These are phyloP conservation scores for Exidia glandulosa DNA, from an alignment of 768 basidiomycete species.

Conservation along the genomic window DNA sequence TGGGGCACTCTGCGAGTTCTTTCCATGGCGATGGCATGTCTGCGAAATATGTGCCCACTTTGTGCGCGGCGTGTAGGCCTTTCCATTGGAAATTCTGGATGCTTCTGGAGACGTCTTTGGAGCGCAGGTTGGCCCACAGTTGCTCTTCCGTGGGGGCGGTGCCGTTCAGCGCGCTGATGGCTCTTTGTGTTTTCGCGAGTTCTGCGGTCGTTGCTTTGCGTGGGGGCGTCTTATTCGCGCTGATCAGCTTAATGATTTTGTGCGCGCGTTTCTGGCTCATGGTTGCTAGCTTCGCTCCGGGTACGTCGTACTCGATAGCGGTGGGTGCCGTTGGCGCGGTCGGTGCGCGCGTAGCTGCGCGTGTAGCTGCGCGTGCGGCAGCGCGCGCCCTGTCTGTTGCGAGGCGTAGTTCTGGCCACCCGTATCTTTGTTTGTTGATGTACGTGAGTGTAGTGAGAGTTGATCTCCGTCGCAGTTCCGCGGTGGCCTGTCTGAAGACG, in stretches of 20 bases:
- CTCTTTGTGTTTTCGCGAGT: background rate
- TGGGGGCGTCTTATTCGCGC: background rate
- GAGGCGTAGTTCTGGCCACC: too few species aligned
- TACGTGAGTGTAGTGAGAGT: too few species aligned
- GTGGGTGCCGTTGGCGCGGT: background rate
- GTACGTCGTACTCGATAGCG: background rate
- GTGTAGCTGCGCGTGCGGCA: too few species aligned
- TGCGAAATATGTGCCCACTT: conserved; percentile 7
- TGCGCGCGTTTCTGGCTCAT: background rate
- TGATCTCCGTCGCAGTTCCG: too few species aligned
- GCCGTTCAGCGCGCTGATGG: background rate
- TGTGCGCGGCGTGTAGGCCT: conserved; percentile 10
- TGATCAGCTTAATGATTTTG: background rate
- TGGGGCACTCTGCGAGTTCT: conserved; percentile 4
- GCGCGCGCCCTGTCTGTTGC: too few species aligned
- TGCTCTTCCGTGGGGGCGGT: background rate
- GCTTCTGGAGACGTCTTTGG: background rate
- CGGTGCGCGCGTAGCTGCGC: background rate
- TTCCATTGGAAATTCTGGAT: conserved; percentile 7
- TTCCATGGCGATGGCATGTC: background rate
- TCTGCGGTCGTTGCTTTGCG: background rate
- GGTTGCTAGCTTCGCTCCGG: background rate
- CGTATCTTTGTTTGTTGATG: too few species aligned
- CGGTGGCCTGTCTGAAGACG: background rate
- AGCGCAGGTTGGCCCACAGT: background rate